Evolutionary conservation across 169 alveolate genomes (phyloP), one percentile per base, ranked within the genome.

Genomic region (Cryptosporidium andersoni): DNA sequence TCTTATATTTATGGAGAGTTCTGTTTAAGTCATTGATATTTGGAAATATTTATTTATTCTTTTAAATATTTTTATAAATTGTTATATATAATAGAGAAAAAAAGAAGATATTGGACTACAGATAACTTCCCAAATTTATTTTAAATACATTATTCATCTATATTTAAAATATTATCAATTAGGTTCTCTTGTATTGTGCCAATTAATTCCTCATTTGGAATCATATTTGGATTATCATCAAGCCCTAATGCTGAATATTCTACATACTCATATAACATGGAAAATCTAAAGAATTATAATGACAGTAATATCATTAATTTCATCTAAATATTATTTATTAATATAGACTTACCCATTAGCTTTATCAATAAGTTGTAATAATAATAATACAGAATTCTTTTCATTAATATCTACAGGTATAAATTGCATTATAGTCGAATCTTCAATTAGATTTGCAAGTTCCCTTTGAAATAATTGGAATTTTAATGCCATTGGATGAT

Each of bases 381-480:
- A 64, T 60, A 91, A 88, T 48, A 91, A 85, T 80, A 95, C 88
- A 14, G 95, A 90, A 64, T 88, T 82, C 58, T 90, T 91, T 65
- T 93, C 94, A 66, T 89, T 93, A 60, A 95, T 92, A 80, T 95
- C 98, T 51, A 94, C 81, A 2, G 95, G 90, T 12, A 94, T 88
- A 64, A 94, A 94, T 49, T 89, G 89, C 66, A 91, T 91, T 11
- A 68, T 47, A 39, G 81, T 81, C 34, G 89, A 93, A 80, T 89
- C 92, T 43, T 91, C 94, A 4, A 93, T 88, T 11, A 93, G 80
- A 60, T 93, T 95, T 56, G 88, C 89, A 25, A 93, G 82, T 55
- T 66, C 68, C 36, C 66, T 80, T 43, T 89, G 89, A 62, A 93
- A 81, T 43, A 88, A 90, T 64, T 89, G 63, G 82, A 60, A 93